Conservation (phyloP, 2,329 filamentous ascomycete genomes). For the Colletotrichum sp. region DNA sequence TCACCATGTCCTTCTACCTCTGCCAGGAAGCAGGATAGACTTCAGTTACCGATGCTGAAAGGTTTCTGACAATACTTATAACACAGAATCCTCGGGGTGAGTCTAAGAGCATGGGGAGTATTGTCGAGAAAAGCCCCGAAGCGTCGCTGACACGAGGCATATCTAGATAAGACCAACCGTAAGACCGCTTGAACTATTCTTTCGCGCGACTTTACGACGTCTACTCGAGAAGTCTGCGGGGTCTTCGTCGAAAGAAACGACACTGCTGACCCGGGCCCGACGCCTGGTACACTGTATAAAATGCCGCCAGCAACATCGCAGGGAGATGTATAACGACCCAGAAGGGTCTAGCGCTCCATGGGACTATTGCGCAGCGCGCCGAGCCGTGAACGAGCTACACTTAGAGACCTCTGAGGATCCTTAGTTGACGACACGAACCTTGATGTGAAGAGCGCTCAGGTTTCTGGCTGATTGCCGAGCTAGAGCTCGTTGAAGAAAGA, state of each 20-base stretch:
- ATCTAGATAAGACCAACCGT: not conserved
- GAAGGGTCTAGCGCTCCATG: not conserved
- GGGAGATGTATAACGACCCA: fast-evolving
- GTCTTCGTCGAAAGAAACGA: fast-evolving
- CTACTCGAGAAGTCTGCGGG: fast-evolving
- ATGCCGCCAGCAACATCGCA: not conserved
- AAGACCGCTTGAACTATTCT: fast-evolving
- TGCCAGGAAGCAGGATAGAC: too few relatives aligned
- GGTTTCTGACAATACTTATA: fast-evolving
- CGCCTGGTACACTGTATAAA: fast-evolving
- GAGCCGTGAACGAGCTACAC: not conserved
- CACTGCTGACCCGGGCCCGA: not conserved
- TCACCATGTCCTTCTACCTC: not conserved
- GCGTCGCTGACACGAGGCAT: not conserved
- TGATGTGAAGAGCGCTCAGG: not conserved
- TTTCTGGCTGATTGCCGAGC: not conserved
- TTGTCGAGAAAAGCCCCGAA: not conserved
- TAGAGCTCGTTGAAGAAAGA: not conserved
- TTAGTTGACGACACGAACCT: not conserved
- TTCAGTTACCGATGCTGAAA: not conserved
- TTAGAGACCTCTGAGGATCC: not conserved
- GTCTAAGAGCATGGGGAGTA: not conserved
- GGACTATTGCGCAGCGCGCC: fast-evolving
- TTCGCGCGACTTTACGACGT: too few relatives aligned
- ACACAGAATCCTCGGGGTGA: not conserved